phyloP scores from a whole-genome alignment of 352 stramenopile species.

The Phytophthora citricola region DNA sequence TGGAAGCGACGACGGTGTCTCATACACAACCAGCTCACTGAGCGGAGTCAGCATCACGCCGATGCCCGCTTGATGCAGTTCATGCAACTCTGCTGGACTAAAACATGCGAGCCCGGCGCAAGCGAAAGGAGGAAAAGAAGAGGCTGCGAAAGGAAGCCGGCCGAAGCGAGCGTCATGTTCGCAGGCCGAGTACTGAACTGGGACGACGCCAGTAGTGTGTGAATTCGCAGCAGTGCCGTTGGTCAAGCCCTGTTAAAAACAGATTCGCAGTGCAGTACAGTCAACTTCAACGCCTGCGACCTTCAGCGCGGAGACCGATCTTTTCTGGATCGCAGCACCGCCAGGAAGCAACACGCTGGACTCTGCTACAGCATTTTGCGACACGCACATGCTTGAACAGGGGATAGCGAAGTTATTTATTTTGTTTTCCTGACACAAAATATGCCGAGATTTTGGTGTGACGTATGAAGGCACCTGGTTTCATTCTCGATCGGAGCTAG shows the following conservation, averaged over 20 bases:
- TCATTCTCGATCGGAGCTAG: not conserved
- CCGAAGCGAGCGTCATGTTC: constrained; percentile 29
- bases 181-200: constrained; percentile 21
- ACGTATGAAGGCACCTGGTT: no score
- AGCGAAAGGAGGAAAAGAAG: constrained; percentile 29
- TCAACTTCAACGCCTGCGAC: constrained; percentile 38
- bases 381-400: constrained; percentile 19
- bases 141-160: constrained; percentile 22
- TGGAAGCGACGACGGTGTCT: constrained; percentile 35
- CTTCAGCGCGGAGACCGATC: constrained; percentile 29
- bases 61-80: constrained; percentile 27
- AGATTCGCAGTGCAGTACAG: constrained; percentile 1
- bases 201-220: constrained; percentile 3
- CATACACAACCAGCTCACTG: constrained; percentile 27
- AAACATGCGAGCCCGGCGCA: constrained; percentile 14
- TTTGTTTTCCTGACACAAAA: constrained; percentile 3
- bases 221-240: constrained; percentile 19
- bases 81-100: constrained; percentile 39
- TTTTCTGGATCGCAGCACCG: constrained; percentile 25
- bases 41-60: constrained; percentile 27
- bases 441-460: constrained; percentile 7
- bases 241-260: constrained; percentile 34
- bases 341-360: constrained; percentile 3
- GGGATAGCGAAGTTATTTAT: constrained; percentile 36
- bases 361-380: constrained; percentile 13